Base-by-base conservation (phyloP, 306 rosid species). In the Medicago ruthenica region DNA sequence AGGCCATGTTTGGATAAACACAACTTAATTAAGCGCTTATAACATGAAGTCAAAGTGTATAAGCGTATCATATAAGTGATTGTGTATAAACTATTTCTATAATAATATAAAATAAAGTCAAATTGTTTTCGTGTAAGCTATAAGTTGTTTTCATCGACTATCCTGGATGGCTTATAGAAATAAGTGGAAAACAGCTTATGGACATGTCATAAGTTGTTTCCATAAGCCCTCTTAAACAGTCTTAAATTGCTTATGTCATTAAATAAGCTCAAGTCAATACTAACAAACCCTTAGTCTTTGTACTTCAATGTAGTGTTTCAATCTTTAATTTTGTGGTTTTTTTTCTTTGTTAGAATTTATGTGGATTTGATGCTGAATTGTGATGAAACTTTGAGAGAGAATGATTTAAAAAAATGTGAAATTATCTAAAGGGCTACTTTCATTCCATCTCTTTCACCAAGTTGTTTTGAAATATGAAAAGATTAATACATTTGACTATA, bases 381-480 rank as follows among this genome's bases (percentile, higher is more conserved):
- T 40, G 45, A 40, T 40, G 11, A 41, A 41, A 41, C 13, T 9
- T 41, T 41, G 45, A 41, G 13, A 41, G 13, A 41, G 13, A 3
- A 41, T 41, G 12, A 41, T 41, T 41, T 41, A 41, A 9, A 41
- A 1, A 41, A 41, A 9, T 41, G 45, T 9, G 12, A 41, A 3
- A 3, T 41, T 41, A 41, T 40, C 17, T 15, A 59, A 59, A 59
- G 17, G 65, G 65, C 10, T 59, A 59, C 24, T 5, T 72, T 60
- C 47, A 65, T 64, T 68, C 44, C n/a, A 10, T 16, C 37, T 76
- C 45, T 62, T 71, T 24, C 67, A 8, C 31, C 22, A 41, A 12
- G 74, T 53, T 67, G 58, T 36, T 36, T 20, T 70, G 39, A 41
- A 62, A 74, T 41, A 18, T 21, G 73, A 55, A 20, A 50, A 61